Base-by-base conservation (phyloP, 768 basidiomycete genomes). In the Suillus weaverae region DNA sequence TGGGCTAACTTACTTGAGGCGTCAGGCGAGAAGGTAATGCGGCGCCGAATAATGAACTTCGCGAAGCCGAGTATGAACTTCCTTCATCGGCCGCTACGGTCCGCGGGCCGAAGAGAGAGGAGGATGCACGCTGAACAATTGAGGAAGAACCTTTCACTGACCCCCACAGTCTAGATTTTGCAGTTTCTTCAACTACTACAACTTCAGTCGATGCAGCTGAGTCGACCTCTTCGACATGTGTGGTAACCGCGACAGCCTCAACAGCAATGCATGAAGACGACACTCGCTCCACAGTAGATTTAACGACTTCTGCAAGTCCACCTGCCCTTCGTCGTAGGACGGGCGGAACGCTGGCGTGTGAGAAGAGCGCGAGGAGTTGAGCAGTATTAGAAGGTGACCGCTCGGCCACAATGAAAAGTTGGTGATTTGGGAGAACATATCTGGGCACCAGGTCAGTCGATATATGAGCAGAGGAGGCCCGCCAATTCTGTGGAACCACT, bases 371-470 rank as follows among this genome's bases (percentile, higher is more conserved):
- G 57, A 92, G 77, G 50, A 94, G 74, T 4, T 82, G 81, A 5
- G 85, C 82, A 78, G 89, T 83, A 70, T 92, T 86, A 32, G 81
- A 80, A 14, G 94, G 92, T 8, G 85, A 83, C 32, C 81, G 81
- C 70, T 94, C 91, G n/a, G 86, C 89, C 22, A 94, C 76, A 63
- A 82, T 81, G 72, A 95, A 91, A 32, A 94, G 73, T 69, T 84
- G 81, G 67, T 92, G 91, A 68, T 93, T 93, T 43, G 88, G 83
- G 13, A 94, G 78, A 20, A 94, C 85, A 72, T 89, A 93, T 77
- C 90, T 90, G 59, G 56, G 7, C 54, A 39, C 8, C 20, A 66
- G 43, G 61, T 14, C 11, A 59, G 18, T 38, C 39, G 33, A 54
- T 44, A 14, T 56, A 60, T 18, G 35, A 35, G 16, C 26, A 22